These are phyloP conservation scores for Hypseocharis bilobata DNA, from an alignment of 441 rosid genomes.

Conservation along the genomic window DNA sequence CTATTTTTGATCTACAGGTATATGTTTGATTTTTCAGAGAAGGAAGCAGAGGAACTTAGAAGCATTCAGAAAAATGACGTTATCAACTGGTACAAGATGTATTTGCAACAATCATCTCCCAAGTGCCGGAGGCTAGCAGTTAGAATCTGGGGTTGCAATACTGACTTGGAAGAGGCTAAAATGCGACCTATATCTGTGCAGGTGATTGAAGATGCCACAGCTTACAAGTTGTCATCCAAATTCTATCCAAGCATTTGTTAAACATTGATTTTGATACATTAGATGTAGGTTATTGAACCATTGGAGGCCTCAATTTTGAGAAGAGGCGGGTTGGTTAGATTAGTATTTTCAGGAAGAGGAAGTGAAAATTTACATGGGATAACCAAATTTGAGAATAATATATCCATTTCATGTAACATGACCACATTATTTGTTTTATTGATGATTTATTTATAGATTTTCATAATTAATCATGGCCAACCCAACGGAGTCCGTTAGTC, in stretches of 20 bases:
- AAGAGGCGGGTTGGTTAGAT: not conserved
- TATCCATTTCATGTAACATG: too few relatives aligned
- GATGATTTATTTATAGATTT: too few relatives aligned
- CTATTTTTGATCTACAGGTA: conserved; percentile 40
- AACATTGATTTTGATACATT: conserved; percentile 1
- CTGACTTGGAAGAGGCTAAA: conserved; percentile 39
- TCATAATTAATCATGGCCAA: too few relatives aligned
- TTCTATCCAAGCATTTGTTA: conserved; percentile 64
- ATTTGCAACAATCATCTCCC: conserved; percentile 58
- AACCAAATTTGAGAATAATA: too few relatives aligned
- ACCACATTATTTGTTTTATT: too few relatives aligned
- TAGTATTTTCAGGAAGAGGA: conserved; percentile 1
- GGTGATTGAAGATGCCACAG: conserved; percentile 39
- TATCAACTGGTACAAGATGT: conserved; percentile 53
- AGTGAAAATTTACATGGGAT: not conserved
- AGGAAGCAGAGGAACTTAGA: conserved; percentile 66
- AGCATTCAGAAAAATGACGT: conserved; percentile 54
- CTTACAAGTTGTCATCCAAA: conserved; percentile 48
- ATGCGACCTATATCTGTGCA: conserved; percentile 28
- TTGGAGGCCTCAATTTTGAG: conserved; percentile 12
- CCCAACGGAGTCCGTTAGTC: too few relatives aligned
- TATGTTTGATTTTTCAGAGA: conserved; percentile 60
- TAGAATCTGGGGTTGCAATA: conserved; percentile 88
- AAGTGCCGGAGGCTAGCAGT: conserved; percentile 69
- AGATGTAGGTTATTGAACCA: not conserved